Evolutionary conservation across 176 grass and related monocot genomes (phyloP).

Genomic region (Eragrostis curvula): DNA sequence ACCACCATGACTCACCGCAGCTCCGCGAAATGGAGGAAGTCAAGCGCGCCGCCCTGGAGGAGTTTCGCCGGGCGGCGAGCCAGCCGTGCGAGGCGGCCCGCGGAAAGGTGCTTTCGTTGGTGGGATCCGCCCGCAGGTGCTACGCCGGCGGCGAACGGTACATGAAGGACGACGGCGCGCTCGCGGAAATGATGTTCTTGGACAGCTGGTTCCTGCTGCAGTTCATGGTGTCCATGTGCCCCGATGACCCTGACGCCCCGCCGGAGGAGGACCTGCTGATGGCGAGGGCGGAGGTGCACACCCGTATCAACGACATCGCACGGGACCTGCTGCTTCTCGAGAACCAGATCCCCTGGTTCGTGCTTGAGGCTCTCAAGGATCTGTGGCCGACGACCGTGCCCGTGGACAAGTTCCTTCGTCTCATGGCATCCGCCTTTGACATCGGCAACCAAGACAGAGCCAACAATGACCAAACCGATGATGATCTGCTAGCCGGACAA

Average conservation of each 20-base stretch:
- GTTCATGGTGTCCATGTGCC: conserved; percentile 26
- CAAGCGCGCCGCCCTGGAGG: neutral
- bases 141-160: neutral
- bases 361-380: conserved; percentile 16
- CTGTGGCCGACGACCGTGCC: neutral
- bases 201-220: conserved; percentile 34
- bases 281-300: neutral
- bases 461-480: no score
- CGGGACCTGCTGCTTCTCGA: conserved; percentile 17
- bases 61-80: neutral
- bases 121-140: neutral
- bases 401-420: neutral
- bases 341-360: conserved; percentile 25
- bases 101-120: neutral
- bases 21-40: neutral
- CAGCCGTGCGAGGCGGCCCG: neutral
- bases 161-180: neutral
- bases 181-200: neutral
- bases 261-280: neutral
- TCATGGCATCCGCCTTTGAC: neutral
- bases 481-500: neutral
- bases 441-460: neutral
- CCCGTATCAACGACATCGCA: neutral
- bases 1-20: neutral
- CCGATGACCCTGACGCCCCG: neutral